These are phyloP conservation scores for Acanthamoeba royreba DNA, from an alignment of 208 protist genomes.

Conservation along the genomic window DNA sequence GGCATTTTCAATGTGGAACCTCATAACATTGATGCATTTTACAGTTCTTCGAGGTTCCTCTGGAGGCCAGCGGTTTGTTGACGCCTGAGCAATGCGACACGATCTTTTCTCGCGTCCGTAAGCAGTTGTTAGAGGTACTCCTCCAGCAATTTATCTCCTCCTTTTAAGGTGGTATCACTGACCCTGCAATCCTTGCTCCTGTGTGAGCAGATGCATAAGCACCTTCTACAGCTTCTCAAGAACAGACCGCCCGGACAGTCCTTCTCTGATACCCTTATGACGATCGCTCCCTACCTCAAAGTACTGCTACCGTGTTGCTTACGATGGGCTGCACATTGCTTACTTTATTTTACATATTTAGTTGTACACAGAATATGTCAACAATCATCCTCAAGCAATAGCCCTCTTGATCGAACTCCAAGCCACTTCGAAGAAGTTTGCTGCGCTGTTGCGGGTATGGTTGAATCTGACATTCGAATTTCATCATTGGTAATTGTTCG, in stretches of 20 bases:
- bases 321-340: background rate
- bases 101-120: background rate
- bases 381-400: background rate
- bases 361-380: constrained; percentile 41
- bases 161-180: too few species aligned
- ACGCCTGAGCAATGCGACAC: constrained; percentile 2
- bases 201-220: constrained; percentile 13
- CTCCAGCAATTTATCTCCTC: too few species aligned
- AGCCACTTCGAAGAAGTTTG: constrained; percentile 27
- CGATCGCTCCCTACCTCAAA: constrained; percentile 11
- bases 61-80: background rate
- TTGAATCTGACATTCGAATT: background rate
- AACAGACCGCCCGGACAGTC: background rate
- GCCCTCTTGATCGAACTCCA: background rate
- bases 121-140: background rate
- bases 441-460: background rate
- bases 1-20: too few species aligned
- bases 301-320: too few species aligned
- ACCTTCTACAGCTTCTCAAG: background rate
- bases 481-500: background rate
- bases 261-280: background rate
- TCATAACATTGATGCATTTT: too few species aligned
- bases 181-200: too few species aligned
- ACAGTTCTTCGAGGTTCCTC: background rate
- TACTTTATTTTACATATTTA: background rate